Evolutionary conservation across 1,139 yeast genomes (phyloP).

Genomic region (Taphrina deformans): DNA sequence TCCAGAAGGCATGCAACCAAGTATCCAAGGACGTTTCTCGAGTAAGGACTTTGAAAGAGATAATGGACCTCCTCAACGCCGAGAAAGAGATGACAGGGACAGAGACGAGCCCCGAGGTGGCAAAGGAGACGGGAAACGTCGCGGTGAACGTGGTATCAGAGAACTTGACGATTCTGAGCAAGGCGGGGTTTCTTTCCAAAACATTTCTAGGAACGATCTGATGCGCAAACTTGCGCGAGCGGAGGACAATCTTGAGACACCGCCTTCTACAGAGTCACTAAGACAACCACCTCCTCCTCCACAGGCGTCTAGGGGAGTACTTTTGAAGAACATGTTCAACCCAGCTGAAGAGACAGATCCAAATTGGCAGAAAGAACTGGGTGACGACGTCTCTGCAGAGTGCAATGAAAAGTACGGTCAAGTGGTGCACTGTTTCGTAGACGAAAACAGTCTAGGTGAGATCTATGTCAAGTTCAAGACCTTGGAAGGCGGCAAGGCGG

Average conservation of each 20-base stretch:
- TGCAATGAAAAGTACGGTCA: conserved; percentile 48
- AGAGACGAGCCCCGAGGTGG: conserved; percentile 31
- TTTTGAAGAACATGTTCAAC: conserved; percentile 47
- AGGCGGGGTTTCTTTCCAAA: conserved; percentile 42
- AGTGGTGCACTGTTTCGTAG: conserved; percentile 46
- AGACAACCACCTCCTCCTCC: conserved; percentile 15
- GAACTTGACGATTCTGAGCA: conserved; percentile 43
- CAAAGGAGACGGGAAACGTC: conserved; percentile 15
- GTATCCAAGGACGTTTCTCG: conserved; percentile 23
- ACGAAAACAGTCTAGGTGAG: conserved; percentile 45
- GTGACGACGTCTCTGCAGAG: conserved; percentile 47
- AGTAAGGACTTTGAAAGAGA: conserved; percentile 26
- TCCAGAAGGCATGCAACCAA: conserved; percentile 32
- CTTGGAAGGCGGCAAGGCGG: conserved; percentile 43
- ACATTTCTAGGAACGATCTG: conserved; percentile 43
- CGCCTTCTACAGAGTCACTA: conserved; percentile 7
- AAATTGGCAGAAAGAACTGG: conserved; percentile 47
- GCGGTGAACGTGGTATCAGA: conserved; percentile 30
- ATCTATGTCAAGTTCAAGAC: conserved; percentile 45
- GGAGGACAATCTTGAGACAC: conserved; percentile 41
- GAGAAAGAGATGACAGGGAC: conserved; percentile 23
- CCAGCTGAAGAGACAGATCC: conserved; percentile 46
- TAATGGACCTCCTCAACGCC: conserved; percentile 19
- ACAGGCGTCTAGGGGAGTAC: conserved; percentile 44
- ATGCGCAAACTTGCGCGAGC: conserved; percentile 46